Conservation (phyloP, 441 rosid species). For the Dalechampia spathulata region DNA sequence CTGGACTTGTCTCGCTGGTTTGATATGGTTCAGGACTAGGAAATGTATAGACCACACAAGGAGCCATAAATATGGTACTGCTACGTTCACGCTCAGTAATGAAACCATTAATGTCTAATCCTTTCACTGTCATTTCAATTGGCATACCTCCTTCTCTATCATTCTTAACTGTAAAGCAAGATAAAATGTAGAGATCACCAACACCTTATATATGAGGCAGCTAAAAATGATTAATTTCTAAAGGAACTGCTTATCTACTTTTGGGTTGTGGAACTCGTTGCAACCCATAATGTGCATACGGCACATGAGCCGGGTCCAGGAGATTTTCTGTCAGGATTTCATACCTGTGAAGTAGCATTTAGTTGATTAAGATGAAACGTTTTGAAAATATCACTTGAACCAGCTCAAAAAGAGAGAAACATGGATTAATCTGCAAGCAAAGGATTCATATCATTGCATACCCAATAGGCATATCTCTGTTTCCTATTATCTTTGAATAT, state of each 20-base stretch:
- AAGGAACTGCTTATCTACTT: constrained; percentile 24
- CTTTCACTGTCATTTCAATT: constrained; percentile 36
- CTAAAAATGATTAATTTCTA: neutral
- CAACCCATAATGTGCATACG: constrained; percentile 75
- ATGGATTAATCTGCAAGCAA: neutral
- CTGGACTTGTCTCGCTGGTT: constrained; percentile 20
- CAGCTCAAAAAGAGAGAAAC: neutral
- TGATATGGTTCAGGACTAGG: constrained; percentile 13
- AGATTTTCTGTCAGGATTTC: constrained; percentile 80
- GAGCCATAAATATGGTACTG: constrained; percentile 48
- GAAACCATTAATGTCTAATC: constrained; percentile 45
- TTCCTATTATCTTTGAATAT: constrained; percentile 33
- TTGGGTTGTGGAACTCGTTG: constrained; percentile 35
- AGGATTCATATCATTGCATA: constrained; percentile 19
- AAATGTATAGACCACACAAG: constrained; percentile 48
- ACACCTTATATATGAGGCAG: no score
- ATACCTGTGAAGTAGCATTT: constrained; percentile 42
- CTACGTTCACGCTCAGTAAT: constrained; percentile 26
- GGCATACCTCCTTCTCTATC: constrained; percentile 93
- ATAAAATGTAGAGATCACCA: neutral
- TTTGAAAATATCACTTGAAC: no score
- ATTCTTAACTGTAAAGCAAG: constrained; percentile 38
- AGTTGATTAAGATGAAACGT: no score
- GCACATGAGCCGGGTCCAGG: constrained; percentile 95
- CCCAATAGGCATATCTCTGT: constrained; percentile 77